A percentile compares a stretch with the other conserved stretches of the same genome.
Conservation (phyloP, 2,329 filamentous ascomycete genomes). For the Coniochaeta hoffmannii region DNA sequence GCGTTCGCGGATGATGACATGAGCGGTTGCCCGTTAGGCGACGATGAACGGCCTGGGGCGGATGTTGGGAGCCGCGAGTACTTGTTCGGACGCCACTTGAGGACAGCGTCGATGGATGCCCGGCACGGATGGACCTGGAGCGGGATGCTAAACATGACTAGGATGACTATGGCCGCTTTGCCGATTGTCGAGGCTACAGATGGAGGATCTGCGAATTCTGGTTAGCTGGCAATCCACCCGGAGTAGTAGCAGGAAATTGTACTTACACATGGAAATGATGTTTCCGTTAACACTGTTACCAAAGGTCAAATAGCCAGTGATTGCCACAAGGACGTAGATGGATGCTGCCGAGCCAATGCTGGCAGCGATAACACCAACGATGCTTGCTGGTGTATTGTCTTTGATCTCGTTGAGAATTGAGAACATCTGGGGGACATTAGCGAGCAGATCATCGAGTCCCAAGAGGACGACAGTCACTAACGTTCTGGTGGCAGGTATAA, state of each 20-base stretch:
- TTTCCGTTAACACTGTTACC: conserved; percentile 85
- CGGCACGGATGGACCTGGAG: conserved; percentile 93
- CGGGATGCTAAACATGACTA: conserved; percentile 95
- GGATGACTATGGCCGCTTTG: conserved; percentile 87
- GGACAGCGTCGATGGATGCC: conserved; percentile 88
- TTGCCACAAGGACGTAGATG: conserved; percentile 84
- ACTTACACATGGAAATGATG: conserved; percentile 85
- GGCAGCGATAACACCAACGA: conserved; percentile 69
- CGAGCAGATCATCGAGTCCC: neutral
- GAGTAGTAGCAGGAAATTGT: neutral
- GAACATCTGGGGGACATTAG: conserved; percentile 68
- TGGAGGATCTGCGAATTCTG: conserved; percentile 47
- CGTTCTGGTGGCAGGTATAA: conserved; percentile 99
- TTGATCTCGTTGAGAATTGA: conserved; percentile 93
- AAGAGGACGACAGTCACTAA: conserved; percentile 32
- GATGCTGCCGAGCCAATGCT: conserved; percentile 85
- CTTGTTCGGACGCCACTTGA: conserved; percentile 74
- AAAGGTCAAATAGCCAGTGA: conserved; percentile 94
- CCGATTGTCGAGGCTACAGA: conserved; percentile 83
- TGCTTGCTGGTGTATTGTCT: conserved; percentile 69
- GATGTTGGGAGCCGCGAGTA: conserved; percentile 27
- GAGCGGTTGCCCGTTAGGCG: conserved; percentile 33
- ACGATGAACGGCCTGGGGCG: conserved; percentile 25
- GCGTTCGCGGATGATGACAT: conserved; percentile 20
- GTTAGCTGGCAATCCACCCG: conserved; percentile 5